Evolutionary conservation across 371 early-diverging fungal genomes (phyloP).

Genomic region (Zancudomyces culisetae): DNA sequence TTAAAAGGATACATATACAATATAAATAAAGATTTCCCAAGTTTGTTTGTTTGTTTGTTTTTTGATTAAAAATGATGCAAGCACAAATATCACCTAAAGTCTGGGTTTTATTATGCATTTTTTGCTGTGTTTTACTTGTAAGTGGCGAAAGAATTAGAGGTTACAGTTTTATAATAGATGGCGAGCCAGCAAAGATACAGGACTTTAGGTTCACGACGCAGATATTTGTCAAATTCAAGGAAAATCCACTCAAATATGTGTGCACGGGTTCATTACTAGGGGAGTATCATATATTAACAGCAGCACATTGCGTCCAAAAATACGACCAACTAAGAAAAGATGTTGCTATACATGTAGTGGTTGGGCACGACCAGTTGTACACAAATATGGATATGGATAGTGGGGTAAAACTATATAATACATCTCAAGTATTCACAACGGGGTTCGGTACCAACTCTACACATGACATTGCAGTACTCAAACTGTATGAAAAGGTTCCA

Average conservation of each 20-base stretch:
- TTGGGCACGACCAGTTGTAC: neutral
- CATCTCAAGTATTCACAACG: neutral
- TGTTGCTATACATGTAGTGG: neutral
- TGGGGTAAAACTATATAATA: neutral
- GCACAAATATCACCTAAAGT: too few species aligned
- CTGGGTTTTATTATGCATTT: too few species aligned
- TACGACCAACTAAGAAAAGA: neutral
- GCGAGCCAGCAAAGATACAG: neutral
- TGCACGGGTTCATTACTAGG: neutral
- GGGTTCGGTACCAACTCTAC: neutral
- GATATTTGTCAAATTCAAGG: neutral
- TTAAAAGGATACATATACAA: too few species aligned
- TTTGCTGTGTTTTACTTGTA: too few species aligned
- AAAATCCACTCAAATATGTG: neutral
- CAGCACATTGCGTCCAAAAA: neutral
- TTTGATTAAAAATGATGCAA: too few species aligned
- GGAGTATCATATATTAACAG: neutral
- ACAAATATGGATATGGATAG: neutral
- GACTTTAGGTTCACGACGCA: neutral
- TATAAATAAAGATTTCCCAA: too few species aligned
- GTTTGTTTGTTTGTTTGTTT: too few species aligned
- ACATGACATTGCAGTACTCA: neutral
- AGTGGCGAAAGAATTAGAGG: neutral
- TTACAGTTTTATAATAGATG: neutral
- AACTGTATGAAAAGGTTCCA: neutral